These are phyloP conservation scores for Peribolospora kevripleyi DNA, from an alignment of 768 basidiomycete genomes.

Conservation along the genomic window DNA sequence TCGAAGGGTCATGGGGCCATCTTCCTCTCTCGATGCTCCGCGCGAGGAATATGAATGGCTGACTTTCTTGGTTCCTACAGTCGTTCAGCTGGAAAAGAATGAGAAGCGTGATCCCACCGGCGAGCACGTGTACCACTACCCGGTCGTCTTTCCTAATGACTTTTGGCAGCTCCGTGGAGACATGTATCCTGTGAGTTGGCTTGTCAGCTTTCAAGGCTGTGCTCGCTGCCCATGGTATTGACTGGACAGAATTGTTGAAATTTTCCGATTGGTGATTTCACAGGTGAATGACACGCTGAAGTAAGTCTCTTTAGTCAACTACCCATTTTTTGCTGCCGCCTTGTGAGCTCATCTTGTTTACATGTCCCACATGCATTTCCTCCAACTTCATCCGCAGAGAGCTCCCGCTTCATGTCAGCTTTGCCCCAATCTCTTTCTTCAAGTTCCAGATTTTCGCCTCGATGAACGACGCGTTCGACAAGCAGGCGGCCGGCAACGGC, in stretches of 20 bases:
- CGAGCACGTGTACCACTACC: slow-evolving; percentile 49
- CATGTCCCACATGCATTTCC: not conserved
- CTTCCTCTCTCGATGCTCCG: not conserved
- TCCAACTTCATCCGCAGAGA: slow-evolving; percentile 8
- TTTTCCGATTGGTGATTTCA: too few relatives aligned
- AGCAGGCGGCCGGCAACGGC: slow-evolving; percentile 16
- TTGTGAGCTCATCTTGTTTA: too few relatives aligned
- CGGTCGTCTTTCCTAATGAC: slow-evolving; percentile 76
- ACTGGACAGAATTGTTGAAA: too few relatives aligned
- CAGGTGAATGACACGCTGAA: too few relatives aligned
- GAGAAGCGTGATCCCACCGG: slow-evolving; percentile 36
- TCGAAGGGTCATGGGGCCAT: not conserved
- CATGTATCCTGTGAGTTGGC: slow-evolving; percentile 60
- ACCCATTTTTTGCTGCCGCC: too few relatives aligned
- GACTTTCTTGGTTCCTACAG: slow-evolving; percentile 21
- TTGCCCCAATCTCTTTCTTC: slow-evolving; percentile 61
- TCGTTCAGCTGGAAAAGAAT: slow-evolving; percentile 29
- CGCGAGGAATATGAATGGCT: slow-evolving; percentile 2
- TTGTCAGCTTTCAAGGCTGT: slow-evolving; percentile 25
- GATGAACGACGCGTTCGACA: slow-evolving; percentile 63
- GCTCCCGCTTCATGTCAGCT: slow-evolving; percentile 55
- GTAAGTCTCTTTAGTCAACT: too few relatives aligned
- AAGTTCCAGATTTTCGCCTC: slow-evolving; percentile 45
- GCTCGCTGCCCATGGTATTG: too few relatives aligned
- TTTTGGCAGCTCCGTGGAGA: slow-evolving; percentile 57